Evolutionary conservation across 208 protist genomes (phyloP).

Genomic region (Wallacemonas sp.): DNA sequence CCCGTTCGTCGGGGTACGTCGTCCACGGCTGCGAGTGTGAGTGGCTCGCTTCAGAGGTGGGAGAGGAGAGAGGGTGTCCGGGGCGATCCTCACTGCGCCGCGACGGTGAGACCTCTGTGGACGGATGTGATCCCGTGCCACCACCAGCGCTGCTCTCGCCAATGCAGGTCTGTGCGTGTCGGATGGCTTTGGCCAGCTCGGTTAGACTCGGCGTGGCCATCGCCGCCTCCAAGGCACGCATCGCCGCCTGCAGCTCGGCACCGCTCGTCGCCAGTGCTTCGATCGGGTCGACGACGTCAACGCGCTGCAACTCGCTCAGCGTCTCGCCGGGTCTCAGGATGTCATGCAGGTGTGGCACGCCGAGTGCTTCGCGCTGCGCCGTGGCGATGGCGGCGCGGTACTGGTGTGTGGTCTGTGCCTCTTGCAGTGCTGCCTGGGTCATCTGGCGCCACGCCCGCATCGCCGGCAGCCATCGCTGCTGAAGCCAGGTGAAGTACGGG

Average conservation of each 20-base stretch:
- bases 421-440: conserved; percentile 28
- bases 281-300: conserved; percentile 51
- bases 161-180: conserved; percentile 18
- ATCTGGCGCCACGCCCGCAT: conserved; percentile 63
- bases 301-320: conserved; percentile 40
- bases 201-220: not conserved
- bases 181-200: conserved; percentile 23
- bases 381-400: conserved; percentile 34
- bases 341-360: conserved; percentile 47
- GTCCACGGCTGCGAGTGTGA: too few relatives aligned
- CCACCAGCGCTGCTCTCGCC: not conserved
- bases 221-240: conserved; percentile 5
- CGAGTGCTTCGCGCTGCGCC: conserved; percentile 40
- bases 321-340: conserved; percentile 68
- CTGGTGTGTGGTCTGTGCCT: conserved; percentile 30
- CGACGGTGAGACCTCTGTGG: conserved; percentile 19
- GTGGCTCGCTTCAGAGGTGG: not conserved
- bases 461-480: conserved; percentile 66
- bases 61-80: not conserved
- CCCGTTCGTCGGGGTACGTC: conserved; percentile 20
- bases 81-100: conserved; percentile 2
- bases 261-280: conserved; percentile 22
- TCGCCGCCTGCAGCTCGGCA: not conserved
- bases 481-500: conserved; percentile 66
- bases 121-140: conserved; percentile 5